Base-by-base conservation (phyloP, 768 basidiomycete species). In the Sarcodon aspratus region DNA sequence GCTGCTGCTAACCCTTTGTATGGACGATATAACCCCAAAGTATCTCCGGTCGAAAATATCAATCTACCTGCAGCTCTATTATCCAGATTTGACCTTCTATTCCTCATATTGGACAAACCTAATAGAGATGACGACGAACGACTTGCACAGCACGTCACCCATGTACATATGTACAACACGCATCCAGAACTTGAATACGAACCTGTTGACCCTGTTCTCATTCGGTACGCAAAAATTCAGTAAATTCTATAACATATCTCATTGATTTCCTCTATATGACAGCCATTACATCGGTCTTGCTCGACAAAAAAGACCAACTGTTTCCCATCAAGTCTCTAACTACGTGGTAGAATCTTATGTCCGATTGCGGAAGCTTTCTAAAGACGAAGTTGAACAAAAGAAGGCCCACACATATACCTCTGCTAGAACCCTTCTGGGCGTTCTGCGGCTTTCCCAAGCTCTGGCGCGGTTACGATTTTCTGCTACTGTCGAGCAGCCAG, bases 41-140 rank as follows among this genome's bases (percentile, higher is more conserved):
- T 97, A 12, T 97, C 96, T 4, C 96, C 96, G 0, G 93, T 96
- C 0, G 96, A 99, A 61, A 99, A 99, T 63, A 97, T 99, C 75
- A 99, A 99, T 64, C 75, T 99, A 36, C 96, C 96, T 21, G 96
- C 96, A 1, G 96, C 96, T 0, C 73, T 99, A 27, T 68, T 99
- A 44, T 98, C 95, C 18, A 82, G 96, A 64, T 99, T 99, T 65
- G 96, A 99, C 62, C 72, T 98, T 49, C 68, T 98, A 52, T 98
- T 98, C 74, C 74, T 99, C 60, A 94, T 98, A 52, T 78, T 99
- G 44, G 96, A 99, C 67, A 97, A 94, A 57, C 94, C 96, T 2
- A 79, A 81, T 7, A 74, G 93, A 52, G 96, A 98, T 59, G 92
- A 93, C 55, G 96, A 99, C 59, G 95, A 98, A 61, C 76, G 93